Evolutionary conservation across 2,329 filamentous ascomycete species (phyloP).

Genomic region (Fulvia fulva): DNA sequence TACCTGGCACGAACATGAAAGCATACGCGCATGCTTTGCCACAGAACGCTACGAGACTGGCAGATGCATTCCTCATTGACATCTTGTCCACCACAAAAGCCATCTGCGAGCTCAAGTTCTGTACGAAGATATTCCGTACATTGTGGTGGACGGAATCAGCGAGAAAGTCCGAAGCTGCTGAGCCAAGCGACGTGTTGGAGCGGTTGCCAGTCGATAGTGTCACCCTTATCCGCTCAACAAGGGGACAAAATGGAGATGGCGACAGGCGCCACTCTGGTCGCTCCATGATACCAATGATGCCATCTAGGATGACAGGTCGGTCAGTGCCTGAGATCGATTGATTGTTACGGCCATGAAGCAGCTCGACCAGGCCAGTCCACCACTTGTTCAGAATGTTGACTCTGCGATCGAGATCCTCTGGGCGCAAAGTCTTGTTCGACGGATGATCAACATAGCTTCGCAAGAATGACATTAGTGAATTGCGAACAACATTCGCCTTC

Average conservation of each 20-base stretch:
- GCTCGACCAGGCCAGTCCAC: conserved; percentile 80
- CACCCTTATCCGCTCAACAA: conserved; percentile 52
- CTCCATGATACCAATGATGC: conserved; percentile 76
- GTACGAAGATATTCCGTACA: conserved; percentile 78
- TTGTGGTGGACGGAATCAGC: conserved; percentile 80
- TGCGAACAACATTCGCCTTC: conserved; percentile 71
- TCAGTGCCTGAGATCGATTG: conserved; percentile 82
- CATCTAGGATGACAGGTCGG: conserved; percentile 73
- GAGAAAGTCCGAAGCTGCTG: conserved; percentile 61
- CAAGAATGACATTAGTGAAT: conserved; percentile 71
- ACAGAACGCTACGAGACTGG: conserved; percentile 70
- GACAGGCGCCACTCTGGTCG: conserved; percentile 80
- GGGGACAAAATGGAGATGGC: conserved; percentile 62
- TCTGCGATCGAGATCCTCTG: conserved; percentile 78
- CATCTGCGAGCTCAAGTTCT: conserved; percentile 80
- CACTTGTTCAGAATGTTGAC: conserved; percentile 80
- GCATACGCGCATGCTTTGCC: conserved; percentile 89
- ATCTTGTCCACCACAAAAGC: conserved; percentile 83
- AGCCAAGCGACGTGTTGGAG: conserved; percentile 54
- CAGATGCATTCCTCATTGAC: conserved; percentile 69
- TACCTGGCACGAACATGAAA: conserved; percentile 85
- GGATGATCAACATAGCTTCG: conserved; percentile 64
- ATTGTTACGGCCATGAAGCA: conserved; percentile 71
- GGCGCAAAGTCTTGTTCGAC: conserved; percentile 61
- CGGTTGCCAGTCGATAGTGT: conserved; percentile 44